Percentiles rank a stretch among this genome's conserved stretches.
Conservation (phyloP, 139 green algal species). For the Nannochloris sp. region DNA sequence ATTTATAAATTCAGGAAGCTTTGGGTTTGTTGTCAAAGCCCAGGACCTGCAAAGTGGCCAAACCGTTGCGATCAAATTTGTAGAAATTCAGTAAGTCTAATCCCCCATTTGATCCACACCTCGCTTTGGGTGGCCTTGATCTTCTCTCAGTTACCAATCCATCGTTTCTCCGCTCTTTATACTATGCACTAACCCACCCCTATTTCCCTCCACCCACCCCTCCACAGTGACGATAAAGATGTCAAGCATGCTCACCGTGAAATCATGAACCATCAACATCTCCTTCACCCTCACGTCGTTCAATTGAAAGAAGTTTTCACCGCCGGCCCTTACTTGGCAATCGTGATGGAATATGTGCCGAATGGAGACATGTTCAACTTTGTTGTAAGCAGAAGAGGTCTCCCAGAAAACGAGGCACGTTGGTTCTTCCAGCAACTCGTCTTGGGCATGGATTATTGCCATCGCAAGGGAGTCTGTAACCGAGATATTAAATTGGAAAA, state of each 20-base stretch:
- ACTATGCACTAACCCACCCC: no score
- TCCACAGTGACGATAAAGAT: slow-evolving; percentile 18
- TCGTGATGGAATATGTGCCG: slow-evolving; percentile 75
- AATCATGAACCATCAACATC: slow-evolving; percentile 52
- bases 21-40: slow-evolving; percentile 49
- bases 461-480: slow-evolving; percentile 57
- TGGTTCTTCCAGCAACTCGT: slow-evolving; percentile 62
- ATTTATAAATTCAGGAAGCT: slow-evolving; percentile 40
- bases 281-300: slow-evolving; percentile 56
- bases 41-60: slow-evolving; percentile 29
- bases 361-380: slow-evolving; percentile 66
- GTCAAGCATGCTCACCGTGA: slow-evolving; percentile 36
- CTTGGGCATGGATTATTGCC: slow-evolving; percentile 51
- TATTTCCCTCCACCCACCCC: neutral
- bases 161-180: no score
- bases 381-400: slow-evolving; percentile 28
- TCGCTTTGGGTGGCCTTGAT: neutral
- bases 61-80: slow-evolving; percentile 47
- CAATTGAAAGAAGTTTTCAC: slow-evolving; percentile 41
- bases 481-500: slow-evolving; percentile 82
- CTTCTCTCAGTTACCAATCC: no score
- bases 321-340: slow-evolving; percentile 47
- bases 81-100: slow-evolving; percentile 14
- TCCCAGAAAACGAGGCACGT: slow-evolving; percentile 43
- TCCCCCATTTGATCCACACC: neutral